phyloP scores from a whole-genome alignment of 768 basidiomycete species.

The Obba rivulosa region DNA sequence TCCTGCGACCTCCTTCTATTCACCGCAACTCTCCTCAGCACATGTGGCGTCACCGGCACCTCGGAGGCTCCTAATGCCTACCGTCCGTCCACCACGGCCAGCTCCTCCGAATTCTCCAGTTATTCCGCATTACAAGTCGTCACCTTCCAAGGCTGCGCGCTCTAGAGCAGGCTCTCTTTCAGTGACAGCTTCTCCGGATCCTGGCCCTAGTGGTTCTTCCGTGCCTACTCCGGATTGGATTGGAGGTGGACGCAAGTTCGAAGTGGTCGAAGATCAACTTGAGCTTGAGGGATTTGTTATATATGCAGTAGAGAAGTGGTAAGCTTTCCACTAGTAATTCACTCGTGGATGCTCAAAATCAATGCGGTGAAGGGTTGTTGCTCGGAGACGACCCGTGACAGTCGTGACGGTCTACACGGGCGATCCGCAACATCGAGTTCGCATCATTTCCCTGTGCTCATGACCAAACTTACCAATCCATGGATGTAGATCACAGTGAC shows the following conservation, averaged over 20 bases:
- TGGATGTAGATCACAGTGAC: constrained; percentile 52
- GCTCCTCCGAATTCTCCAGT: constrained; percentile 5
- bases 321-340: constrained; percentile 9
- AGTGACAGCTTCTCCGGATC: constrained; percentile 13
- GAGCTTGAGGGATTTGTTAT: constrained; percentile 66
- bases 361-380: constrained; percentile 49
- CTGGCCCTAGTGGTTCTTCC: constrained; percentile 6
- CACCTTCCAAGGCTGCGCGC: constrained; percentile 14
- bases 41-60: constrained; percentile 1
- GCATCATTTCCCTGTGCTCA: not conserved
- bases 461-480: not conserved
- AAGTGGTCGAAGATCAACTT: constrained; percentile 42
- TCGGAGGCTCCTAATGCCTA: constrained; percentile 21
- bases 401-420: constrained; percentile 76
- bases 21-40: constrained; percentile 14
- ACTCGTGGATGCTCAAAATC: not conserved
- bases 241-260: constrained; percentile 40
- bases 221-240: constrained; percentile 30
- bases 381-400: constrained; percentile 52
- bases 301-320: constrained; percentile 87
- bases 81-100: constrained; percentile 13
- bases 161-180: constrained; percentile 20
- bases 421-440: constrained; percentile 59
- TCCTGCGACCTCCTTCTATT: constrained; percentile 11
- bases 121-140: constrained; percentile 6